Percentiles rank a stretch among this genome's conserved stretches.
These are phyloP conservation scores for Auricularia auricula-judae DNA, from an alignment of 768 basidiomycete species.

Conservation along the genomic window DNA sequence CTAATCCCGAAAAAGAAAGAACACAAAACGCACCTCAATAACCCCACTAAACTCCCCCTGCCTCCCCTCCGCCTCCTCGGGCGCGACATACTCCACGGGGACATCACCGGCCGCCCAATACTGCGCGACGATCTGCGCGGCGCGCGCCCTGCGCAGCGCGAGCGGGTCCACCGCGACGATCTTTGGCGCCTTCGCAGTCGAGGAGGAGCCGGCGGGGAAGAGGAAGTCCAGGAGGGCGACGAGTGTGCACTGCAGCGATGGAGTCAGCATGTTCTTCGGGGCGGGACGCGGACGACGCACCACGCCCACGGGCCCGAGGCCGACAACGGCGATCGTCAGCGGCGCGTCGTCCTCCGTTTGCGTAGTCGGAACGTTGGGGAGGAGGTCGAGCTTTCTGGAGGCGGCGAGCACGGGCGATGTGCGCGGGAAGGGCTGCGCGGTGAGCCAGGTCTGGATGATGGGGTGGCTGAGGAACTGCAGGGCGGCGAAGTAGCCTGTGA, in stretches of 20 bases:
- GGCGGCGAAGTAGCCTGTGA: constrained; percentile 46
- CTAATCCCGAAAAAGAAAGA: background rate
- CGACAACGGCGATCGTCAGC: constrained; percentile 56
- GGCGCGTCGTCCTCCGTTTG: no score
- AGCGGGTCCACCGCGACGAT: constrained; percentile 54
- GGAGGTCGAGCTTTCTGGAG: background rate
- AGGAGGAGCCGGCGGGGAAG: constrained; percentile 30
- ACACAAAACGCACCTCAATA: constrained; percentile 41
- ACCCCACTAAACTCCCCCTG: constrained; percentile 53
- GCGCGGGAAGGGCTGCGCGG: constrained; percentile 49
- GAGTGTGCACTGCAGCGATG: constrained; percentile 36
- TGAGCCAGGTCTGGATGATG: constrained; percentile 51
- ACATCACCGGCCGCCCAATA: background rate
- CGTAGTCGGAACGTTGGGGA: no score
- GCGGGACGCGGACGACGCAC: constrained; percentile 18
- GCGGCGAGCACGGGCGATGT: constrained; percentile 16
- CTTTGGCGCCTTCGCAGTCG: constrained; percentile 26
- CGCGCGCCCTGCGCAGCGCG: background rate
- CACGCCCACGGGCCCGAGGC: constrained; percentile 71
- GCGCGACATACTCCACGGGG: constrained; percentile 2
- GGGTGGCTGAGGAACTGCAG: constrained; percentile 63
- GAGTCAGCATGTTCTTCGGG: no score
- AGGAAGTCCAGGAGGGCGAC: constrained; percentile 47
- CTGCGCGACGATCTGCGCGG: background rate
- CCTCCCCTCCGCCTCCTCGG: background rate